Conservation (phyloP, 2,329 filamentous ascomycete species). For the Nemania bipapillata region DNA sequence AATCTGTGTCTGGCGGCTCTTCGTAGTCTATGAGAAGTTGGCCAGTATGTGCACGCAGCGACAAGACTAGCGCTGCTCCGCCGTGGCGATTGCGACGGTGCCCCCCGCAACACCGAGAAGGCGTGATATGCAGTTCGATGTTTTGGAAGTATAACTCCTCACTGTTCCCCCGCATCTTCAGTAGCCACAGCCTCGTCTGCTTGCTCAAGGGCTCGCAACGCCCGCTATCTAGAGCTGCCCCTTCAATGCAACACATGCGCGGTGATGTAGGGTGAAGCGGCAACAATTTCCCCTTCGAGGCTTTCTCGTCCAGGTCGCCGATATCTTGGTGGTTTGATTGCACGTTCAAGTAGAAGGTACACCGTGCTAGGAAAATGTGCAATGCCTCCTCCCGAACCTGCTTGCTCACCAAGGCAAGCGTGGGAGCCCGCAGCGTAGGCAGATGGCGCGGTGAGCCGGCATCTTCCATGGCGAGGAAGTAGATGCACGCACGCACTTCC, state of each 20-base stretch:
- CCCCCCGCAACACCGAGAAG: not conserved
- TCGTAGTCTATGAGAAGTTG: constrained; percentile 7
- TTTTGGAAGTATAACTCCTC: constrained; percentile 8
- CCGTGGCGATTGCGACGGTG: not conserved
- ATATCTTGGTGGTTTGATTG: constrained; percentile 1
- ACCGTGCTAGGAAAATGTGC: constrained; percentile 1
- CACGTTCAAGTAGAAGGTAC: constrained; percentile 11
- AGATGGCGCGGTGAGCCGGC: constrained; percentile 1
- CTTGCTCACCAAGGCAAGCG: constrained; percentile 14
- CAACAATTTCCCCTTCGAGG: not conserved
- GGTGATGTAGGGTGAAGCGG: not conserved
- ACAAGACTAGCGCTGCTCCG: not conserved
- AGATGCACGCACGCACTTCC: constrained; percentile 2
- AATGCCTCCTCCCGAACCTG: constrained; percentile 7
- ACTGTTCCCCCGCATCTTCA: constrained; percentile 5
- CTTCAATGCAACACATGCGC: constrained; percentile 1
- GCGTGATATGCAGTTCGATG: constrained; percentile 11
- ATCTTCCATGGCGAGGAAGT: constrained; percentile 16
- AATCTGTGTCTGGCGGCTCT: not conserved
- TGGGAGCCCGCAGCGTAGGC: not conserved
- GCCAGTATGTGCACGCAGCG: not conserved
- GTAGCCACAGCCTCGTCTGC: not conserved
- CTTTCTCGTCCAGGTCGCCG: constrained; percentile 1
- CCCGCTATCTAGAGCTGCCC: constrained; percentile 1
- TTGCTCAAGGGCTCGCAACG: constrained; percentile 9